Evolutionary conservation across 2,329 filamentous ascomycete species (phyloP).

Genomic region (Colletotrichum eremochloae): DNA sequence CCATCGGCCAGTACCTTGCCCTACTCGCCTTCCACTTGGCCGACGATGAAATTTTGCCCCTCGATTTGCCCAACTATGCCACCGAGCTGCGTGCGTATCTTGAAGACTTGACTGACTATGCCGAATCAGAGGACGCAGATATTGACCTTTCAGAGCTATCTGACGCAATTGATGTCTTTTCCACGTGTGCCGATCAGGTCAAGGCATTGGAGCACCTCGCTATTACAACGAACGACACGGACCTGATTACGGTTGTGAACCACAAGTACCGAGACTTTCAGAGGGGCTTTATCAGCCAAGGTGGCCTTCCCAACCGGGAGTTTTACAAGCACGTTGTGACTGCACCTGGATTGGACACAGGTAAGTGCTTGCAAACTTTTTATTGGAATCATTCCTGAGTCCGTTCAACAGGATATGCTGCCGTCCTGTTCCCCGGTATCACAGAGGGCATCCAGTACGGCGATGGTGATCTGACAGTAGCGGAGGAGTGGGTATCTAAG

Average conservation of each 20-base stretch:
- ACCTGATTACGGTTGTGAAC: conserved; percentile 56
- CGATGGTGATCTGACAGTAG: conserved; percentile 53
- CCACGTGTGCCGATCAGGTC: conserved; percentile 49
- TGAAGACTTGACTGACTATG: conserved; percentile 52
- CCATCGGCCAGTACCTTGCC: conserved; percentile 64
- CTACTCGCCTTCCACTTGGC: conserved; percentile 57
- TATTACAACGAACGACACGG: conserved; percentile 45
- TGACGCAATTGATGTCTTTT: conserved; percentile 55
- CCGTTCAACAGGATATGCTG: conserved; percentile 51
- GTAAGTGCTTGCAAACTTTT: background rate
- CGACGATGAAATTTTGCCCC: conserved; percentile 54
- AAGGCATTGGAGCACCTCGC: conserved; percentile 52
- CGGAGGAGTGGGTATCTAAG: conserved; percentile 53
- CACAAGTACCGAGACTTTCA: conserved; percentile 64
- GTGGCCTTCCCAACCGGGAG: conserved; percentile 59
- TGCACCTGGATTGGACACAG: conserved; percentile 61
- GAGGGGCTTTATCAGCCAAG: conserved; percentile 62
- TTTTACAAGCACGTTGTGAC: conserved; percentile 63
- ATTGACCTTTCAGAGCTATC: conserved; percentile 56
- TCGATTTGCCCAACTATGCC: conserved; percentile 58
- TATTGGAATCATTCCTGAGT: background rate
- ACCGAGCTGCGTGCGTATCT: conserved; percentile 56
- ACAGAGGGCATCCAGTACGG: conserved; percentile 75
- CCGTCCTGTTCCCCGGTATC: conserved; percentile 66
- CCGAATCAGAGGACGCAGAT: conserved; percentile 49